Evolutionary conservation across 2,329 filamentous ascomycete genomes (phyloP).

Genomic region (Fonsecaea multimorphosa): DNA sequence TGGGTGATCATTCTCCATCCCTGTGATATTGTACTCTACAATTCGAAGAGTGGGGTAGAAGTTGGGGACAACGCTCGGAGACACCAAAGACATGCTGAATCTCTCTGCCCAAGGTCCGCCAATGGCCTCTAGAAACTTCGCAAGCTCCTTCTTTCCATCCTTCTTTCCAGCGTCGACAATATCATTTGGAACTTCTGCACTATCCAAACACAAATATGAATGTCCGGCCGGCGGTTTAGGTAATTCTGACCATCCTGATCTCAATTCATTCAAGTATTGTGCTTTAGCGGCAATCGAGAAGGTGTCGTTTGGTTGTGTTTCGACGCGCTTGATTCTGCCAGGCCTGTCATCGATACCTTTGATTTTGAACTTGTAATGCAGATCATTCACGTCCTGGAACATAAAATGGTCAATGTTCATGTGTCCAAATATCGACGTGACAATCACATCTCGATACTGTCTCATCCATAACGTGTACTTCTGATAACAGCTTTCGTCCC

Average conservation of each 20-base stretch:
- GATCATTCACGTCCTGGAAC: slow-evolving; percentile 80
- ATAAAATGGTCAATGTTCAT: slow-evolving; percentile 99
- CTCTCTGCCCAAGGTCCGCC: slow-evolving; percentile 84
- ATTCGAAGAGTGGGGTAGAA: slow-evolving; percentile 89
- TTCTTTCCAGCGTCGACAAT: slow-evolving; percentile 37
- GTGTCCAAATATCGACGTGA: slow-evolving; percentile 82
- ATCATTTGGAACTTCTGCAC: slow-evolving; percentile 15
- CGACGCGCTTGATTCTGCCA: slow-evolving; percentile 29
- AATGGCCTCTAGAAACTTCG: slow-evolving; percentile 68
- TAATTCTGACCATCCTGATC: slow-evolving; percentile 77
- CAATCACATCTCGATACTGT: slow-evolving; percentile 88
- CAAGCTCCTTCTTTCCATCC: slow-evolving; percentile 55
- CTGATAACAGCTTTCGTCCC: slow-evolving; percentile 98
- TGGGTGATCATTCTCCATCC: slow-evolving; percentile 63
- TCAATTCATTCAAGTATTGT: slow-evolving; percentile 79
- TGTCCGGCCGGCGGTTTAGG: slow-evolving; percentile 59
- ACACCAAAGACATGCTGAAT: slow-evolving; percentile 79
- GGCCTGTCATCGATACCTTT: slow-evolving; percentile 55
- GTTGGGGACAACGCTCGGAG: slow-evolving; percentile 88
- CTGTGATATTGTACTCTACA: slow-evolving; percentile 90
- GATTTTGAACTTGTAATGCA: slow-evolving; percentile 56
- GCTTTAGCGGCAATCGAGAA: slow-evolving; percentile 70
- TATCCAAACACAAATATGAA: slow-evolving; percentile 30
- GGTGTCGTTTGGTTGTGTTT: slow-evolving; percentile 48
- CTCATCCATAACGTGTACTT: slow-evolving; percentile 91